Evolutionary conservation across 805 yeast species (phyloP).

Genomic region (Tetrapisispora pingtungensis): DNA sequence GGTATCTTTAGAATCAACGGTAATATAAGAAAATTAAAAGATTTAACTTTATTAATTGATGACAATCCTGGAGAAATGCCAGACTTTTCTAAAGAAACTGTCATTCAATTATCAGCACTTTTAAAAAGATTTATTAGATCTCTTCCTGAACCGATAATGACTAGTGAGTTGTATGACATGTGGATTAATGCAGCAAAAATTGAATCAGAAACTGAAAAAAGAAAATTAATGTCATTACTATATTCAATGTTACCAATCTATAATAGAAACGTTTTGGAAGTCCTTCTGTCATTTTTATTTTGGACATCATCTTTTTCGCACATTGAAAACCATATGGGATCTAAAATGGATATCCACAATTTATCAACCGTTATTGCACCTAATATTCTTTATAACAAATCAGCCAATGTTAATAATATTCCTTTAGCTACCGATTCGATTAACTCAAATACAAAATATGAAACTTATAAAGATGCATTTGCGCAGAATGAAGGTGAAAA

Average conservation of each 20-base stretch:
- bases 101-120: conserved; percentile 87
- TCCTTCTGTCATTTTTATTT: conserved; percentile 69
- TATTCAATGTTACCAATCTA: conserved; percentile 73
- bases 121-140: conserved; percentile 87
- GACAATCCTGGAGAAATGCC: conserved; percentile 62
- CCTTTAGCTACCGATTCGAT: conserved; percentile 3
- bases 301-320: conserved; percentile 97
- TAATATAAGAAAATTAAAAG: conserved; percentile 72
- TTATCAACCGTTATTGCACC: conserved; percentile 94
- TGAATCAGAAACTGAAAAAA: conserved; percentile 38
- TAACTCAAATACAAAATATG: conserved; percentile 16
- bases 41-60: conserved; percentile 65
- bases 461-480: conserved; percentile 31
- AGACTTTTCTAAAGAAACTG: conserved; percentile 61
- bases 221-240: conserved; percentile 45
- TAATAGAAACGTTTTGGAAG: conserved; percentile 80
- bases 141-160: conserved; percentile 82
- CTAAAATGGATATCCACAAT: conserved; percentile 94
- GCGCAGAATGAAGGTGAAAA: conserved; percentile 48
- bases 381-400: conserved; percentile 52
- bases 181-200: conserved; percentile 65
- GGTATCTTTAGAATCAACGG: conserved; percentile 96
- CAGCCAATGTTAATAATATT: conserved; percentile 8
- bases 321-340: conserved; percentile 79
- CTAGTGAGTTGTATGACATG: conserved; percentile 60